These are phyloP conservation scores for Blepharisma japonicum DNA, from an alignment of 73 alveolate genomes.

Conservation along the genomic window DNA sequence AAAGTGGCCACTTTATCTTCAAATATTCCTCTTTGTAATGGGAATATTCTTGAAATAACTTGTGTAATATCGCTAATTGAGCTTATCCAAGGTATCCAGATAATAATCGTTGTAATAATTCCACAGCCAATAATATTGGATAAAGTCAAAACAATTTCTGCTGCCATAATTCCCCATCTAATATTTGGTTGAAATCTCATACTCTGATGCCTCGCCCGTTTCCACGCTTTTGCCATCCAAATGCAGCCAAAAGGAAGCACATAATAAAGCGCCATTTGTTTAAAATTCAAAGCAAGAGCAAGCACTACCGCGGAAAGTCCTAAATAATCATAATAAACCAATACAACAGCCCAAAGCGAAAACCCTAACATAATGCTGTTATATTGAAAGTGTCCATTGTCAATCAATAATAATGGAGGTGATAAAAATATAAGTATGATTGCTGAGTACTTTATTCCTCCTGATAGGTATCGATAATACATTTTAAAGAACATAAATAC, in stretches of 20 bases:
- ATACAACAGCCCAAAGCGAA: constrained; percentile 6
- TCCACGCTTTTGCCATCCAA: background rate
- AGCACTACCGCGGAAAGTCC: background rate
- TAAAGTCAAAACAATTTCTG: background rate
- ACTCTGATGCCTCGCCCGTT: background rate
- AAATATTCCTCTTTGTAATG: constrained; percentile 69
- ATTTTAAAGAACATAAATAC: background rate
- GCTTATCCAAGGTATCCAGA: background rate
- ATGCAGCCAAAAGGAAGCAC: background rate
- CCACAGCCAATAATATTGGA: background rate
- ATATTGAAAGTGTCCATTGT: background rate
- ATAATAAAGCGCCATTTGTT: background rate
- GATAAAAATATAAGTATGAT: background rate
- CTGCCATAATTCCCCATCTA: background rate
- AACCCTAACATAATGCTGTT: background rate
- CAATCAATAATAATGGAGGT: background rate
- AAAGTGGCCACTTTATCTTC: constrained; percentile 64
- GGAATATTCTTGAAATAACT: constrained; percentile 56
- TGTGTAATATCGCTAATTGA: background rate
- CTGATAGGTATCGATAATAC: background rate
- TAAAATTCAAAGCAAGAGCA: background rate
- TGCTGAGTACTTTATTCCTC: background rate
- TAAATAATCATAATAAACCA: background rate
- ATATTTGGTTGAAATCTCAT: background rate
- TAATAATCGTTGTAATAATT: background rate